Evolutionary conservation across 2,329 filamentous ascomycete genomes (phyloP), one percentile per base, ranked within the genome.

Genomic region (Teratosphaeria gauchensis): DNA sequence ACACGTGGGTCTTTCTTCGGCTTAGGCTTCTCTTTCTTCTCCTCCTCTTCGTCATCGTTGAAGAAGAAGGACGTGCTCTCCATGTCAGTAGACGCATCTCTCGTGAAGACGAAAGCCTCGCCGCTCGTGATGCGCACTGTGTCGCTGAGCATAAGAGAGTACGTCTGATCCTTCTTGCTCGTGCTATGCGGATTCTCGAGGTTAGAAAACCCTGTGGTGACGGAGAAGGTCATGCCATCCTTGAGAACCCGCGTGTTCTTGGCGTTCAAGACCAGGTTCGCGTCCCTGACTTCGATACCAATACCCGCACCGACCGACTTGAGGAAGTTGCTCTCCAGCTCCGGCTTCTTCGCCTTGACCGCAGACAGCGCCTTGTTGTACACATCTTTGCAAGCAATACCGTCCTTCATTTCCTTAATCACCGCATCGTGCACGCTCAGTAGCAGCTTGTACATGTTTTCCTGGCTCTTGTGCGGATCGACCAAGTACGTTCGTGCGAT

Each of bases 41-140:
- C 84, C 65, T 95, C 89, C 63, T 95, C 90, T 62, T 95, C 90
- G 61, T 96, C 91, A 66, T 97, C 92, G 71, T 96, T 95, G 80
- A 99, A 99, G 77, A 96, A 97, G 79, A 99, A 99, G 0, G 92
- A 96, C 46, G 92, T 92, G 3, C 91, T 91, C 68, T 97, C 94
- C 60, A 95, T 84, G 69, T 96, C 92, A 31, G 89, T 89, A 1
- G 92, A 86, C 0, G 92, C 92, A 71, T 96, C 92, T 60, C 90
- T 91, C 19, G 94, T 99, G 76, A 99, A 97, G 31, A 96, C 85
- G 33, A 91, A 87, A 0, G 88, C 83, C 55, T 95, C 90, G 35
- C 83, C 79, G 11, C 88, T 89, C 66, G 92, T 90, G 55, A 99
- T 86, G 66, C 94, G 90, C 52, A 99, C 87, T 0, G 95, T 99